Percentiles rank a stretch among this genome's conserved stretches.
These are phyloP conservation scores for Suhomyces panamericanus DNA, from an alignment of 1,139 yeast genomes.

Conservation along the genomic window DNA sequence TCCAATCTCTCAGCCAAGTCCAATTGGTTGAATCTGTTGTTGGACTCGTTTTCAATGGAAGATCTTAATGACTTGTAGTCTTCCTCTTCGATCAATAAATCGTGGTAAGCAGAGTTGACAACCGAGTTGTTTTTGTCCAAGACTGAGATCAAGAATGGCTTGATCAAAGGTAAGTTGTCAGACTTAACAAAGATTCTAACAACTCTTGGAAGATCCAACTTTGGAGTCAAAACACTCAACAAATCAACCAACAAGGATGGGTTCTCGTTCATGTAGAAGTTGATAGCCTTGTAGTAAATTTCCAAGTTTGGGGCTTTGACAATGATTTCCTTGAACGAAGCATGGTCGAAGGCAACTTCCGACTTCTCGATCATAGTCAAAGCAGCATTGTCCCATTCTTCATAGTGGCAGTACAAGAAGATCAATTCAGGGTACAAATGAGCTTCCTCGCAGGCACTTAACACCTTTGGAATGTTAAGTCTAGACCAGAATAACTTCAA, in stretches of 20 bases:
- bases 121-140: slow-evolving; percentile 86
- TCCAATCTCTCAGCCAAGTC: slow-evolving; percentile 93
- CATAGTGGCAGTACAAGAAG: slow-evolving; percentile 95
- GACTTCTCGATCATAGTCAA: slow-evolving; percentile 96
- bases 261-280: slow-evolving; percentile 88
- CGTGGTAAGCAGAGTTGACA: slow-evolving; percentile 95
- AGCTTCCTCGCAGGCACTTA: slow-evolving; percentile 89
- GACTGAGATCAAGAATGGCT: slow-evolving; percentile 90
- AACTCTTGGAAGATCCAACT: slow-evolving; percentile 92
- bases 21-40: slow-evolving; percentile 88
- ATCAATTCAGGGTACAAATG: slow-evolving; percentile 97
- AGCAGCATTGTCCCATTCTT: slow-evolving; percentile 99
- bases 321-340: slow-evolving; percentile 88
- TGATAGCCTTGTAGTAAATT: slow-evolving; percentile 95
- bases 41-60: slow-evolving; percentile 74
- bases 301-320: slow-evolving; percentile 96
- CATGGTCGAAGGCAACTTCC: slow-evolving; percentile 90
- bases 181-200: slow-evolving; percentile 93
- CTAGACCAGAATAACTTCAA: slow-evolving; percentile 97
- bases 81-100: slow-evolving; percentile 91
- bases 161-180: slow-evolving; percentile 92
- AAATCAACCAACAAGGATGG: slow-evolving; percentile 89
- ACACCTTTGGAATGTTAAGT: slow-evolving; percentile 95
- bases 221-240: slow-evolving; percentile 81
- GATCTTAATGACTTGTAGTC: slow-evolving; percentile 87